Evolutionary conservation across 768 basidiomycete genomes (phyloP).

Genomic region (Dictyophora rubrovolvata): DNA sequence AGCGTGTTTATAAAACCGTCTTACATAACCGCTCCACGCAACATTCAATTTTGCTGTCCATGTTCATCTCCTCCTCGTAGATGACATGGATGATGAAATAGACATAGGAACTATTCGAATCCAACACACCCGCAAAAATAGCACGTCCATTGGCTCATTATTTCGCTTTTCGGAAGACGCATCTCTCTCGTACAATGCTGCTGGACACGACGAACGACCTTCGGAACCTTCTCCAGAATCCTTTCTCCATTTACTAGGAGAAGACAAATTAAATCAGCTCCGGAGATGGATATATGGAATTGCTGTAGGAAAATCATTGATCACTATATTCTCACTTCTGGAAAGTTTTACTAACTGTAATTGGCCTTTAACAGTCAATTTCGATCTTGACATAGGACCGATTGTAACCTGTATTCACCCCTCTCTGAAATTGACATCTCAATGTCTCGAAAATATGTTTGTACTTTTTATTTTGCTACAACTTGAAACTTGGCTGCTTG

Average conservation of each 20-base stretch:
- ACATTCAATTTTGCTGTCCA: not conserved
- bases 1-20: not conserved
- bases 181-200: not conserved
- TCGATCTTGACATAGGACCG: conserved; percentile 83
- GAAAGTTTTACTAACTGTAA: conserved; percentile 8
- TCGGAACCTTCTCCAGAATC: not conserved
- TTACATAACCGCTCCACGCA: not conserved
- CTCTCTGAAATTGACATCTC: conserved; percentile 47
- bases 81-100: not conserved
- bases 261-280: conserved; percentile 38
- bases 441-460: conserved; percentile 78
- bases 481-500: not conserved
- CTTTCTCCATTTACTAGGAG: conserved; percentile 28
- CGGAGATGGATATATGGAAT: conserved; percentile 60
- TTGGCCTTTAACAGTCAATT: conserved; percentile 48
- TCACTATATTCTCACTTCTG: not conserved
- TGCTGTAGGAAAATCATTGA: conserved; percentile 41
- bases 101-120: not conserved
- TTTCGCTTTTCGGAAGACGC: not conserved
- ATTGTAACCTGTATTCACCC: conserved; percentile 64
- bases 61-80: not conserved
- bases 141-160: not conserved
- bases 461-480: conserved; percentile 18
- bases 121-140: not conserved
- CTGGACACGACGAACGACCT: not conserved